These are phyloP conservation scores for Rhododendron molle DNA, from an alignment of 148 eudicot genomes.

Conservation along the genomic window DNA sequence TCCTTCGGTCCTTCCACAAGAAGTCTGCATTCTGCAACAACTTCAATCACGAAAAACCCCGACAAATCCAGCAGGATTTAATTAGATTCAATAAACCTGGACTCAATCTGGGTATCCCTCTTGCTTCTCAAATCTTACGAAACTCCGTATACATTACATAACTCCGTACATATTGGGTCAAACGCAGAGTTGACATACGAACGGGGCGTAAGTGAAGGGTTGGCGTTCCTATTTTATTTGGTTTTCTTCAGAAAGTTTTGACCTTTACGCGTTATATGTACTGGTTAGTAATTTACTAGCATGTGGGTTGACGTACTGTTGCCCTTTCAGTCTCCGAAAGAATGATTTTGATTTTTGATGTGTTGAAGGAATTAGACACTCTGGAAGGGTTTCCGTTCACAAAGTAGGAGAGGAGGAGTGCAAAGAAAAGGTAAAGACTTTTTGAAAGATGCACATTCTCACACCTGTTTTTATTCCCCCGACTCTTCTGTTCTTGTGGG, in stretches of 20 bases:
- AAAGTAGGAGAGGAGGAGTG: neutral
- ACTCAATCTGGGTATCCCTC: neutral
- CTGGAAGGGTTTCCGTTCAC: neutral
- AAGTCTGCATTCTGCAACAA: neutral
- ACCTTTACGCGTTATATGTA: neutral
- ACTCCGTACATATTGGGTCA: neutral
- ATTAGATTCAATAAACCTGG: conserved; percentile 12
- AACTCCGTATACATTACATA: neutral
- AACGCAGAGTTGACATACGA: neutral
- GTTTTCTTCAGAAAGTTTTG: neutral
- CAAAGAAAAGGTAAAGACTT: neutral
- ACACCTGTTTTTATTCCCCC: neutral
- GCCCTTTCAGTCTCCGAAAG: neutral
- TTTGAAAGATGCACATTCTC: neutral
- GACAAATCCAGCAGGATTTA: neutral
- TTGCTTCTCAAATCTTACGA: neutral
- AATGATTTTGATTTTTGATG: neutral
- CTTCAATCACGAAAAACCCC: neutral
- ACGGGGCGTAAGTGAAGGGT: neutral
- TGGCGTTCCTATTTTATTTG: too few relatives aligned
- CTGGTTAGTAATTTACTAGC: neutral
- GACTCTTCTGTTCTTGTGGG: neutral
- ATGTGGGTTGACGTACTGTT: neutral
- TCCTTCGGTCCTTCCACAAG: neutral
- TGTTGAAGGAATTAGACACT: neutral